Percentiles rank a stretch among this genome's conserved stretches.
Evolutionary conservation across 805 yeast genomes (phyloP).

Genomic region (Priceomyces melissophilus): DNA sequence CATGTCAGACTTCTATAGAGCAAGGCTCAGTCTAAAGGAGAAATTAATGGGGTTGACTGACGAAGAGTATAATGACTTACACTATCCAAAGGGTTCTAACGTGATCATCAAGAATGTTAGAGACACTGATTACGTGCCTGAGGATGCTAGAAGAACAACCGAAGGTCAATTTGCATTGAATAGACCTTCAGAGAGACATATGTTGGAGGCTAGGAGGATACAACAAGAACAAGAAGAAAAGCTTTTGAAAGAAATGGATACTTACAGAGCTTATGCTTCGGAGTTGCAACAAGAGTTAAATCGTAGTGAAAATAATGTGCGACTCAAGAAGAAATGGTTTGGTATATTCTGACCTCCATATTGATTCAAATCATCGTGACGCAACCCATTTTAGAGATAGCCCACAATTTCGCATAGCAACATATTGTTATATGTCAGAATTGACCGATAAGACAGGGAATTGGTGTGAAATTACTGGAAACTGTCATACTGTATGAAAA

Average conservation of each 20-base stretch:
- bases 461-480: no score
- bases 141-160: slow-evolving; percentile 37
- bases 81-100: slow-evolving; percentile 40
- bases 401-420: no score
- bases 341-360: slow-evolving; percentile 13
- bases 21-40: slow-evolving; percentile 56
- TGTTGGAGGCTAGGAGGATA: slow-evolving; percentile 69
- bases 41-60: slow-evolving; percentile 52
- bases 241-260: slow-evolving; percentile 32
- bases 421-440: no score
- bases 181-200: slow-evolving; percentile 69
- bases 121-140: slow-evolving; percentile 42
- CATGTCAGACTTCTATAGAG: slow-evolving; percentile 63
- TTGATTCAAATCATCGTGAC: neutral
- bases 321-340: slow-evolving; percentile 24
- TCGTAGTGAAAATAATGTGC: slow-evolving; percentile 1
- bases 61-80: slow-evolving; percentile 62
- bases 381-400: no score
- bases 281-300: slow-evolving; percentile 9
- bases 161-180: slow-evolving; percentile 52
- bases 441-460: no score
- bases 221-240: slow-evolving; percentile 64
- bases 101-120: slow-evolving; percentile 41
- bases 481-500: no score
- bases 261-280: slow-evolving; percentile 17